Percentiles rank a stretch among this genome's conserved stretches.
These are phyloP conservation scores for Claviceps sp. DNA, from an alignment of 2,329 filamentous ascomycete genomes.

Conservation along the genomic window DNA sequence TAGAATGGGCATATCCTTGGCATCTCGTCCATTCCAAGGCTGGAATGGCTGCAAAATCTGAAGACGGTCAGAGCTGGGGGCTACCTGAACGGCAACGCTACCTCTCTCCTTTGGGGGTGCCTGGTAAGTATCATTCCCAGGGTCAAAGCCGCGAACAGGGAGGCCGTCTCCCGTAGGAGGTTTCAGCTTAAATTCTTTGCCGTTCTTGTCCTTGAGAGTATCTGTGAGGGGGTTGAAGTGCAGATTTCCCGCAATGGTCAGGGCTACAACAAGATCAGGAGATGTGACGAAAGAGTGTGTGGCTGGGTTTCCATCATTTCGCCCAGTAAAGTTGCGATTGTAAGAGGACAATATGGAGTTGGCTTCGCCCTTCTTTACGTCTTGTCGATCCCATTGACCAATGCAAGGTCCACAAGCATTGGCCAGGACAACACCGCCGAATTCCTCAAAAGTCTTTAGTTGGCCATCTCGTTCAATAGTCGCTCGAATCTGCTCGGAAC, in stretches of 20 bases:
- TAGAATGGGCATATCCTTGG: constrained; percentile 69
- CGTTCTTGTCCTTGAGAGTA: constrained; percentile 83
- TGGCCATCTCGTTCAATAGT: constrained; percentile 86
- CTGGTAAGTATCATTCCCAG: constrained; percentile 89
- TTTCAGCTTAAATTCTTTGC: constrained; percentile 86
- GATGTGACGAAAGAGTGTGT: constrained; percentile 91
- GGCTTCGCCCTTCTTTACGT: constrained; percentile 86
- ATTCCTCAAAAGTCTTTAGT: constrained; percentile 89
- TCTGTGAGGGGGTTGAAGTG: constrained; percentile 95
- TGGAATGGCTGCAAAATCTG: constrained; percentile 81
- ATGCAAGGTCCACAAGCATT: constrained; percentile 92
- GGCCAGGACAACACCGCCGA: constrained; percentile 85
- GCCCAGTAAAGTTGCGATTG: constrained; percentile 99
- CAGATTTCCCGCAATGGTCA: constrained; percentile 71
- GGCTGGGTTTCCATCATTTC: constrained; percentile 90
- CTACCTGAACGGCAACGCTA: constrained; percentile 64
- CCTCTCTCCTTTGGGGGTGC: constrained; percentile 72
- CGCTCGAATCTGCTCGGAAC: constrained; percentile 91
- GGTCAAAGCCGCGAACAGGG: constrained; percentile 72
- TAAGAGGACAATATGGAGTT: constrained; percentile 98
- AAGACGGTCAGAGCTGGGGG: constrained; percentile 83
- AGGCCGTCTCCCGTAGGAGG: constrained; percentile 71
- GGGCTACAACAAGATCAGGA: constrained; percentile 75
- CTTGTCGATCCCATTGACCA: constrained; percentile 87
- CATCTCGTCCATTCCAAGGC: constrained; percentile 87